Evolutionary conservation across 371 early-diverging fungal genomes (phyloP).

Genomic region (Coemansia sp.): DNA sequence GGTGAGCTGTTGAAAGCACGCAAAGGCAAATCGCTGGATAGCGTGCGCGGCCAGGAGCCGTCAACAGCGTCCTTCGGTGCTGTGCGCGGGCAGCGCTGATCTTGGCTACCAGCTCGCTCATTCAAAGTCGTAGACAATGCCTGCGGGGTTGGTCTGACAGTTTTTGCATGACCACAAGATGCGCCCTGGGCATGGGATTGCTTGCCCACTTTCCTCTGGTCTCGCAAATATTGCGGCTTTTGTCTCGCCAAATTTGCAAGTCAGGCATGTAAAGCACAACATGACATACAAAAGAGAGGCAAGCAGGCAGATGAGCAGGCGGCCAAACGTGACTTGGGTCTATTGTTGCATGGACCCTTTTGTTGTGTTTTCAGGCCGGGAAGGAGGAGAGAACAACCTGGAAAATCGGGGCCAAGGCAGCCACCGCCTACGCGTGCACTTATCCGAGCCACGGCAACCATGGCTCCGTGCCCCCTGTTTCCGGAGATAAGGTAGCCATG

Average conservation of each 20-base stretch:
- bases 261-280: not conserved
- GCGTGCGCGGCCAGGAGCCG: not conserved
- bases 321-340: not conserved
- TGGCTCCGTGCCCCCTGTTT: not conserved
- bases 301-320: not conserved
- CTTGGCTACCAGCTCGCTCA: not conserved
- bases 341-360: slow-evolving; percentile 1
- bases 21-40: not conserved
- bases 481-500: not conserved
- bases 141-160: not conserved
- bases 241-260: not conserved
- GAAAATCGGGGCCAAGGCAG: not conserved
- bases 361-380: slow-evolving; percentile 1
- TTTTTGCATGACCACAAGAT: slow-evolving; percentile 3
- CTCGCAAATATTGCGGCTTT: not conserved
- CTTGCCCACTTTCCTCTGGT: not conserved
- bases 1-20: too few relatives aligned
- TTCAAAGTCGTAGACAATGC: not conserved
- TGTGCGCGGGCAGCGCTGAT: not conserved
- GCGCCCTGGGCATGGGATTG: not conserved
- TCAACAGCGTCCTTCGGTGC: not conserved
- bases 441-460: not conserved
- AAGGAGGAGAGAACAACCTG: not conserved
- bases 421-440: slow-evolving; percentile 1
- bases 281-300: not conserved